Percentiles rank a stretch among this genome's conserved stretches.
phyloP scores from a whole-genome alignment of 192 early-diverging fungal species.

The Cladochytrium replicatum region DNA sequence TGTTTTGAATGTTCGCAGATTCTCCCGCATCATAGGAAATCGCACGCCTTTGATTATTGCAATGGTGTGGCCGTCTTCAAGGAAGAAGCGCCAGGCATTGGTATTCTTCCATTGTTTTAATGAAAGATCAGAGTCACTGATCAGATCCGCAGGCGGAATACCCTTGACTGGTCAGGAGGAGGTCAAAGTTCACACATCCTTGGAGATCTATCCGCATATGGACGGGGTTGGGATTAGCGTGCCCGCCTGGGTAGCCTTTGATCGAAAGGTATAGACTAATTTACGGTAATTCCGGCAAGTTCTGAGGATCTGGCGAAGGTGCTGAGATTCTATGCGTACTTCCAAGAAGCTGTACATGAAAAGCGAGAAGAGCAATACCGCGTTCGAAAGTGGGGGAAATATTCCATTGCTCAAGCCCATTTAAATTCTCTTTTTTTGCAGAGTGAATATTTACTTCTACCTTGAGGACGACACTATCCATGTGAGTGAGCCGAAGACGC shows the following conservation, averaged over 20 bases:
- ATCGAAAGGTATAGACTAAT: conserved; percentile 33
- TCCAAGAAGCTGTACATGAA: conserved; percentile 50
- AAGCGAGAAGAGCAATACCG: conserved; percentile 46
- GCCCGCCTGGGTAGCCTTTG: conserved; percentile 53
- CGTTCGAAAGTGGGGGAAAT: conserved; percentile 34
- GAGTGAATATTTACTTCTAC: conserved; percentile 52
- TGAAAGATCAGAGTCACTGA: neutral
- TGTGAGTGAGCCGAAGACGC: conserved; percentile 47
- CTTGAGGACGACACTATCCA: conserved; percentile 54
- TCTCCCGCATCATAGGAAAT: conserved; percentile 39
- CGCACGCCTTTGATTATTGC: conserved; percentile 49
- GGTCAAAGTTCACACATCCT: conserved; percentile 38
- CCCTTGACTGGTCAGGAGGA: conserved; percentile 33
- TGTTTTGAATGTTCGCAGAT: conserved; percentile 13
- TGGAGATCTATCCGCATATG: conserved; percentile 37
- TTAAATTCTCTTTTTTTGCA: neutral
- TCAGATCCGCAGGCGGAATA: conserved; percentile 25
- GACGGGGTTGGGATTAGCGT: conserved; percentile 22
- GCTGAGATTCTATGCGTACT: conserved; percentile 53
- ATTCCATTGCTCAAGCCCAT: neutral
- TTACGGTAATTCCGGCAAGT: neutral
- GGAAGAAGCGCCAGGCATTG: conserved; percentile 39
- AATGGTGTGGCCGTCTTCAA: conserved; percentile 42
- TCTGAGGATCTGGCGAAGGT: conserved; percentile 19
- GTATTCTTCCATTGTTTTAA: conserved; percentile 9